Evolutionary conservation across 169 alveolate species (phyloP).

Genomic region (Toxoplasma gondii): DNA sequence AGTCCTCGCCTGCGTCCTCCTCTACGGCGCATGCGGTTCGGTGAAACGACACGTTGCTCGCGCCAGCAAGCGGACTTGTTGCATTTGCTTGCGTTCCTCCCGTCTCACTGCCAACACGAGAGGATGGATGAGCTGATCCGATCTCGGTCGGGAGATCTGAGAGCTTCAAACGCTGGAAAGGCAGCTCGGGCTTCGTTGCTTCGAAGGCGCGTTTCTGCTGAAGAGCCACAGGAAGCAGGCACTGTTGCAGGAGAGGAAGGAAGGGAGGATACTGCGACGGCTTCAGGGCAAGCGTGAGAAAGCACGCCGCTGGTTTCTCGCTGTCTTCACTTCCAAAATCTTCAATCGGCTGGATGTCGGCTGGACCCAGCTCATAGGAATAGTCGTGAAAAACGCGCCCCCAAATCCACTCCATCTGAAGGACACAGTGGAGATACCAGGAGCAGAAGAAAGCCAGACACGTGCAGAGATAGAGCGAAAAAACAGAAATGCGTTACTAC

Average conservation of each 20-base stretch:
- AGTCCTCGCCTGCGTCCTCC: not conserved
- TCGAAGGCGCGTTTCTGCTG: not conserved
- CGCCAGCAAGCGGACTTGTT: not conserved
- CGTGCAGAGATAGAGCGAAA: not conserved
- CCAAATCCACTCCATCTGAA: conserved; percentile 32
- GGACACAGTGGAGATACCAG: no score
- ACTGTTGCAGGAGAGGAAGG: not conserved
- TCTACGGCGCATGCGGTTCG: no score
- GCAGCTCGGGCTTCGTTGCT: not conserved
- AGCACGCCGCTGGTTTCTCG: not conserved
- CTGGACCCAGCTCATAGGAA: conserved; percentile 27
- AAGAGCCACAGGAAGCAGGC: not conserved
- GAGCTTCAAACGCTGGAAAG: conserved; percentile 1
- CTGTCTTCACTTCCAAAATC: not conserved
- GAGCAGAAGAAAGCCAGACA: no score
- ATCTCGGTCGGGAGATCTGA: not conserved
- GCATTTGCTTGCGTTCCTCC: not conserved
- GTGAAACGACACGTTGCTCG: no score
- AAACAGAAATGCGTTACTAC: not conserved
- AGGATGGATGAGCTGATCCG: not conserved
- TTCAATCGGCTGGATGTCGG: not conserved
- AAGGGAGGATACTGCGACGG: not conserved
- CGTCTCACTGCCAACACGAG: not conserved
- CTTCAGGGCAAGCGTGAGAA: not conserved
- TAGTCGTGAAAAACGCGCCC: conserved; percentile 37